These are phyloP conservation scores for Stylosanthes scabra DNA, from an alignment of 331 rosid genomes.

Conservation along the genomic window DNA sequence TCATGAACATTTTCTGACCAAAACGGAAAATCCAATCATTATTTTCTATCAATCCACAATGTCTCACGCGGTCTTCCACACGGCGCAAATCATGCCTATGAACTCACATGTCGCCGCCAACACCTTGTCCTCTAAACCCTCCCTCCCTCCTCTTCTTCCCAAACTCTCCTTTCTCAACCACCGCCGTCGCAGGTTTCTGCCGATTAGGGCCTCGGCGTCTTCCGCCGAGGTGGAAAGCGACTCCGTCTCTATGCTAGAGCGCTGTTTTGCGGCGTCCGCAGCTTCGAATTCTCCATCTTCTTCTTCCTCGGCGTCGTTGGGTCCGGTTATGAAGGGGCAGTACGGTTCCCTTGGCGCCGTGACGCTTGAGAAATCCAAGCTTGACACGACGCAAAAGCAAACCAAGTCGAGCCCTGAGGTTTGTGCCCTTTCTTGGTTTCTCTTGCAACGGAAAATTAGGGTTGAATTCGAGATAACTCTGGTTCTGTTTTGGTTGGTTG, in stretches of 20 bases:
- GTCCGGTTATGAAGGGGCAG: constrained; percentile 78
- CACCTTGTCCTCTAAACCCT: constrained; percentile 33
- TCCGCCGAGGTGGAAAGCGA: constrained; percentile 45
- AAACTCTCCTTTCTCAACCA: constrained; percentile 36
- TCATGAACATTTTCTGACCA: constrained; percentile 21
- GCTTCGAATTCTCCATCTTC: constrained; percentile 14
- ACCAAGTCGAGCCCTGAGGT: constrained; percentile 76
- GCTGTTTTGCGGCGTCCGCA: constrained; percentile 59
- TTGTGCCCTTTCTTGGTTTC: constrained; percentile 9
- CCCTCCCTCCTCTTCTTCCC: neutral
- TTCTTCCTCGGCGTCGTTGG: neutral
- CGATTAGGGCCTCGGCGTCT: constrained; percentile 43
- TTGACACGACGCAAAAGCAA: constrained; percentile 77
- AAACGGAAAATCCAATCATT: neutral
- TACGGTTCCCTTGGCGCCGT: constrained; percentile 73
- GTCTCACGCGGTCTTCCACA: constrained; percentile 74
- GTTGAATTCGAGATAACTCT: neutral
- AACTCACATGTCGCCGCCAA: constrained; percentile 51
- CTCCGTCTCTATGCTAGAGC: constrained; percentile 51
- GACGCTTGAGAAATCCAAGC: constrained; percentile 87
- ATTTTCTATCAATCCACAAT: constrained; percentile 38
- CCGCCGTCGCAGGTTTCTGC: constrained; percentile 31
- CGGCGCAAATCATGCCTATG: constrained; percentile 74
- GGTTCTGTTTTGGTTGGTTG: neutral
- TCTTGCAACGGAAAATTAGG: constrained; percentile 2